Conservation (phyloP, 2,329 filamentous ascomycete species). For the Purpureocillium takamizusanense region DNA sequence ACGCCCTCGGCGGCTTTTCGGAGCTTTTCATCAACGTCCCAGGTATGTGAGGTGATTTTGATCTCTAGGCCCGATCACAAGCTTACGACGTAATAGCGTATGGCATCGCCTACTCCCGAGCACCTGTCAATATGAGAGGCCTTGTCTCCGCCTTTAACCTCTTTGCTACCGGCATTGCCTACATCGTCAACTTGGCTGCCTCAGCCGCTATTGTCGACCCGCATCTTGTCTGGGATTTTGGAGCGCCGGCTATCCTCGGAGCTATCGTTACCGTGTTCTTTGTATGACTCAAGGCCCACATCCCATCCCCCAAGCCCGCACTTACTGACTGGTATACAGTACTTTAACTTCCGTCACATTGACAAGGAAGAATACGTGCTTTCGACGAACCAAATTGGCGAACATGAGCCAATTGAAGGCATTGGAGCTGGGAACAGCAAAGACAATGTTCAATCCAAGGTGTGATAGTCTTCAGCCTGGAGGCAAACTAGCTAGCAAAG, state of each 20-base stretch:
- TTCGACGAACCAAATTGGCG: conserved; percentile 11
- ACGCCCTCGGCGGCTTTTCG: conserved; percentile 17
- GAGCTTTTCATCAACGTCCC: conserved; percentile 19
- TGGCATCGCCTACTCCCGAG: conserved; percentile 41
- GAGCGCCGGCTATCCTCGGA: conserved; percentile 36
- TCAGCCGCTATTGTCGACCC: conserved; percentile 38
- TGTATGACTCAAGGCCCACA: no score
- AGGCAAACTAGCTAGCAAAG: no score
- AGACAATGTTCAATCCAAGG: no score
- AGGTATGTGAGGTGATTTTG: no score
- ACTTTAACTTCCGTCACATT: conserved; percentile 12
- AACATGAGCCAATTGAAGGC: background rate
- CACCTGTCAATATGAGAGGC: conserved; percentile 41
- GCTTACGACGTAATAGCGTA: conserved; percentile 23
- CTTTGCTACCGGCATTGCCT: conserved; percentile 35
- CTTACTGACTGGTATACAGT: conserved; percentile 2
- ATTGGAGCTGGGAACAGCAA: no score
- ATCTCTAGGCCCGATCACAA: no score
- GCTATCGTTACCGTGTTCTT: conserved; percentile 33
- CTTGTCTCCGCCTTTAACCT: conserved; percentile 40
- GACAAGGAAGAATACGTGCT: conserved; percentile 15
- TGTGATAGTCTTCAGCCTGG: no score
- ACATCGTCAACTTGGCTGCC: conserved; percentile 33
- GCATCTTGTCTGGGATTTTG: conserved; percentile 40
- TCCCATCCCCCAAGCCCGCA: background rate